phyloP scores from a whole-genome alignment of 805 yeast genomes.

The Wickerhamiella musiphila region DNA sequence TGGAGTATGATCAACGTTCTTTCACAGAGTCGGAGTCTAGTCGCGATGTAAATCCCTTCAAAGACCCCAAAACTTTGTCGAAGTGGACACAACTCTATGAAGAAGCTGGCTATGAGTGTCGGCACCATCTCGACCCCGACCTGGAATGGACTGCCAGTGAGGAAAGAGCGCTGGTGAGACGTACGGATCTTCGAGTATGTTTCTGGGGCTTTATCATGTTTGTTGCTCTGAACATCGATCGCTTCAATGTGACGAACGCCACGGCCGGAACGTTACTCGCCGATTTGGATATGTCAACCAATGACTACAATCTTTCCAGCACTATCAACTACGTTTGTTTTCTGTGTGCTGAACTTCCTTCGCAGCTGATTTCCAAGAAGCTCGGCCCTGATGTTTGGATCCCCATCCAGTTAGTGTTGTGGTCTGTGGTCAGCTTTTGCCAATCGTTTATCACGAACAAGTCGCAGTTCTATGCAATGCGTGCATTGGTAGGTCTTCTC shows the following conservation, averaged over 20 bases:
- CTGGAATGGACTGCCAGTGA: slow-evolving; percentile 38
- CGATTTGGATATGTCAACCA: slow-evolving; percentile 35
- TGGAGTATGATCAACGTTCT: too few relatives aligned
- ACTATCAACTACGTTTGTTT: slow-evolving; percentile 40
- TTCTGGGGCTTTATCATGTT: slow-evolving; percentile 44
- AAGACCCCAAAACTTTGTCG: too few relatives aligned
- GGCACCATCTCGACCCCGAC: slow-evolving; percentile 37
- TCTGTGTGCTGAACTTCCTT: slow-evolving; percentile 45
- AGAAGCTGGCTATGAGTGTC: slow-evolving; percentile 34
- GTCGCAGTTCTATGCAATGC: slow-evolving; percentile 29
- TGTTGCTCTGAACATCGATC: slow-evolving; percentile 39
- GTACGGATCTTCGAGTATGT: slow-evolving; percentile 38
- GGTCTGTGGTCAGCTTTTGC: slow-evolving; percentile 39
- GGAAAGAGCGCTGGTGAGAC: slow-evolving; percentile 31
- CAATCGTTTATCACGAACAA: slow-evolving; percentile 31
- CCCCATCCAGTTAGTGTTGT: slow-evolving; percentile 38
- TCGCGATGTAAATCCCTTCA: too few relatives aligned
- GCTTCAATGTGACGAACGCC: slow-evolving; percentile 41
- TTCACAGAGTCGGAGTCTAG: too few relatives aligned
- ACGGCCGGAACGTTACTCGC: slow-evolving; percentile 37
- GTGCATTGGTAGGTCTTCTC: slow-evolving; percentile 37
- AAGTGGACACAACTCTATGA: slow-evolving; percentile 34
- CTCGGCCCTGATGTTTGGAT: slow-evolving; percentile 51
- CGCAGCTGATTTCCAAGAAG: slow-evolving; percentile 45
- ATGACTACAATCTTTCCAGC: slow-evolving; percentile 42